phyloP scores from a whole-genome alignment of 2,329 filamentous ascomycete genomes.

The Colletotrichum sp. region DNA sequence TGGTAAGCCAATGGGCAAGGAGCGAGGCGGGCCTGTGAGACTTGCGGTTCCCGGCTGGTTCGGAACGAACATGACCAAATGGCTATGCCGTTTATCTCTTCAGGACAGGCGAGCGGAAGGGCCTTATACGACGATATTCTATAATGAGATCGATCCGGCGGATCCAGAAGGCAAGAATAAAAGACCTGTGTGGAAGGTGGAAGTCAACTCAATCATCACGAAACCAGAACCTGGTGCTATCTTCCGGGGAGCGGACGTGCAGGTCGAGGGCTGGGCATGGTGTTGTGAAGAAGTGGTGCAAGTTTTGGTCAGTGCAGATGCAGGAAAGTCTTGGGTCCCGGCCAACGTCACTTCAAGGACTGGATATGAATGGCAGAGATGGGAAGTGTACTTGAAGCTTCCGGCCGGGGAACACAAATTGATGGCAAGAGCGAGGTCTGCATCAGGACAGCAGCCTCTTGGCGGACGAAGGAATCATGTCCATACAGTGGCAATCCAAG shows the following conservation, averaged over 20 bases:
- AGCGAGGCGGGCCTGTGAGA: background rate
- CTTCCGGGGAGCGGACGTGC: background rate
- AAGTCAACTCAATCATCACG: background rate
- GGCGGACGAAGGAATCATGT: background rate
- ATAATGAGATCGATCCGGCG: background rate
- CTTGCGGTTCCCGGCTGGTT: background rate
- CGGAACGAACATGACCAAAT: background rate
- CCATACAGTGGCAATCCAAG: background rate
- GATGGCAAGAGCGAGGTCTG: background rate
- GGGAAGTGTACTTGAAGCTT: background rate
- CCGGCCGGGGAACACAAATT: background rate
- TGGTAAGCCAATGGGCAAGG: background rate
- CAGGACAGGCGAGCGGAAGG: background rate
- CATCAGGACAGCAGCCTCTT: background rate
- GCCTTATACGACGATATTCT: background rate
- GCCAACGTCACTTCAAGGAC: background rate
- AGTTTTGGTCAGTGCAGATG: background rate
- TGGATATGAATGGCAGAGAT: background rate
- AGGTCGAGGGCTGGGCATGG: background rate
- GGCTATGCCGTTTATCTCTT: background rate
- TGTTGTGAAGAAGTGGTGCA: background rate
- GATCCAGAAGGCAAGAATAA: background rate
- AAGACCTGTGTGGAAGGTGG: background rate
- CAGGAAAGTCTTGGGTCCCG: background rate
- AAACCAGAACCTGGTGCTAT: background rate